Evolutionary conservation across 768 basidiomycete genomes (phyloP), one percentile per base, ranked within the genome.

Genomic region (Crucibulum laeve): DNA sequence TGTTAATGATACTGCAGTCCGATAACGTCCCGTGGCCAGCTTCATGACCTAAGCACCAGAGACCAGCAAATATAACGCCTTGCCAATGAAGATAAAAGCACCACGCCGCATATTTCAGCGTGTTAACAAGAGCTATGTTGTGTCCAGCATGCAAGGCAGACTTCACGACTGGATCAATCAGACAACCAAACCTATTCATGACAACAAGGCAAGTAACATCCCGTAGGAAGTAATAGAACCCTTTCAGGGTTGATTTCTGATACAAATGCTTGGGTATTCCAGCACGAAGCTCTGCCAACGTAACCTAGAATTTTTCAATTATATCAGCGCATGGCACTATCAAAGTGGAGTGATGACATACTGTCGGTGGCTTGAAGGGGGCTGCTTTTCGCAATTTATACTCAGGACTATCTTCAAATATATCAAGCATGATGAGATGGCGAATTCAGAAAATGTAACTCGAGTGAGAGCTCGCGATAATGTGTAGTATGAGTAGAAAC

Each of bases 21-120:
- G 79, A 79, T 42, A 82, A 65, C 4, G 72, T 74, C 3, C 74
- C 73, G 46, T 84, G 81, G 4, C 79, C 79, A 35, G 79, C 80
- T 56, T 82, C 80, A 48, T 82, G 80, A 4, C 77, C 79, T 49
- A 81, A 66, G 47, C 79, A 79, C 80, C 80, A 84, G 53, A 76
- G 69, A 3, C 79, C 75, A 8, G 80, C 78, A 38, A 82, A 69
- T 22, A 74, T 69, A 10, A 84, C 59, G 10, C 80, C 75, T 53
- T 82, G 82, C 59, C 74, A 75, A 59, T 74, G 71, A 76, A 79
- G 80, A 50, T 83, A 82, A 0, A 65, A 48, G 0, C 51, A 51
- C 77, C 76, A 80, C 6, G 67, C 48, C 6, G 51, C 34, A 64
- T 67, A 75, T 40, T 65, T 66, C 3, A 19, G 8, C 25, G n/a